phyloP scores from a whole-genome alignment of 257 asterid genomes.

The Solanum pennellii region DNA sequence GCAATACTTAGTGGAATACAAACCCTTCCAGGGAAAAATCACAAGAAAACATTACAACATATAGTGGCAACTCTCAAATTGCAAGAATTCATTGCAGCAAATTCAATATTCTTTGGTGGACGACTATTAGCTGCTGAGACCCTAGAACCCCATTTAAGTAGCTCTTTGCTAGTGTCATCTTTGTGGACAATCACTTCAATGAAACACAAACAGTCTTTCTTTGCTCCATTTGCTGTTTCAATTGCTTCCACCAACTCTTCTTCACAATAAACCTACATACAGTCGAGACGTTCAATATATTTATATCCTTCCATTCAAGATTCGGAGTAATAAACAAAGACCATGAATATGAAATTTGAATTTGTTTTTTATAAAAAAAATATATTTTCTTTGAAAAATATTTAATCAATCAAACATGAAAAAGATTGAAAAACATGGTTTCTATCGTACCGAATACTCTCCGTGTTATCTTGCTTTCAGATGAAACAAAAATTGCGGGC shows the following conservation, averaged over 20 bases:
- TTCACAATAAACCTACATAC: slow-evolving; percentile 38
- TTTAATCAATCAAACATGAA: too few relatives aligned
- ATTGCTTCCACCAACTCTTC: slow-evolving; percentile 62
- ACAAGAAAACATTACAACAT: background rate
- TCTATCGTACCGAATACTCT: too few relatives aligned
- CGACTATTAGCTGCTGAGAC: slow-evolving; percentile 76
- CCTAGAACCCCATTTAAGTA: slow-evolving; percentile 86
- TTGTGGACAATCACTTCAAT: slow-evolving; percentile 77
- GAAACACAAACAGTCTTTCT: slow-evolving; percentile 60
- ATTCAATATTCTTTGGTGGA: slow-evolving; percentile 24
- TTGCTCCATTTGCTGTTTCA: slow-evolving; percentile 36
- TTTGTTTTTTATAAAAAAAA: too few relatives aligned
- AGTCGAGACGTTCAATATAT: background rate
- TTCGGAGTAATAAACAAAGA: background rate
- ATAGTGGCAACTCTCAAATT: background rate
- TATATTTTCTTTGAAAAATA: too few relatives aligned
- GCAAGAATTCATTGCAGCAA: background rate
- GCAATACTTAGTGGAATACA: background rate
- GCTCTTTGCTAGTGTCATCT: slow-evolving; percentile 85
- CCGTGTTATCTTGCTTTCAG: too few relatives aligned
- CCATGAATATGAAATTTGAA: too few relatives aligned
- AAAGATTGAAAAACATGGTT: too few relatives aligned
- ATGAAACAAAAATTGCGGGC: too few relatives aligned
- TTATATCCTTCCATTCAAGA: background rate
- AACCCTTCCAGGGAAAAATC: background rate